Conservation (phyloP, 495 filamentous ascomycete species). For the Penicillium samsonianum region DNA sequence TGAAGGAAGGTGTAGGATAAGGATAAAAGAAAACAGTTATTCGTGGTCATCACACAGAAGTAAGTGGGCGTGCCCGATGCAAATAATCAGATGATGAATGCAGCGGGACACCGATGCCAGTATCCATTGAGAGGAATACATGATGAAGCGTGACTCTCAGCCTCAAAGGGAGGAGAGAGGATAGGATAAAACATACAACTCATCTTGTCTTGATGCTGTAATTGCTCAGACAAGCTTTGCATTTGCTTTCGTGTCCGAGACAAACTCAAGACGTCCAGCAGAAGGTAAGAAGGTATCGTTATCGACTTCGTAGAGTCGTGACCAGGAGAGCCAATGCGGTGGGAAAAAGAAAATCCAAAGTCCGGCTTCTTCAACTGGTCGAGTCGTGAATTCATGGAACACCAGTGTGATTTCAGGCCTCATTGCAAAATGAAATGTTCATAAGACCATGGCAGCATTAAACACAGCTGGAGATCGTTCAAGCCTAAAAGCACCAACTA, state of each 20-base stretch:
- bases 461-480: conserved; percentile 18
- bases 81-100: conserved; percentile 12
- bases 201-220: not conserved
- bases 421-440: conserved; percentile 36
- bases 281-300: conserved; percentile 7
- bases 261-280: conserved; percentile 1
- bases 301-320: conserved; percentile 17
- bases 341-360: not conserved
- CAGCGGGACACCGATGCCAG: conserved; percentile 5
- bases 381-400: conserved; percentile 36
- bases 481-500: conserved; percentile 6
- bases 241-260: not conserved
- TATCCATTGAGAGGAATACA: conserved; percentile 4
- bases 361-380: conserved; percentile 1
- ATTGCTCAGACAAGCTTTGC: not conserved
- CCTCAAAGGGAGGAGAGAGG: not conserved
- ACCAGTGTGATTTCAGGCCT: conserved; percentile 33
- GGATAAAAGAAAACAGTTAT: conserved; percentile 19
- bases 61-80: conserved; percentile 18
- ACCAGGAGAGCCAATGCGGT: conserved; percentile 9
- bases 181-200: not conserved
- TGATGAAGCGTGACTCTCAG: conserved; percentile 6
- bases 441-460: conserved; percentile 36
- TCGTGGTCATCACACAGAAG: conserved; percentile 26
- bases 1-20: conserved; percentile 6